A percentile compares a stretch with the other conserved stretches of the same genome.
These are phyloP conservation scores for Lactifluus subvellereus DNA, from an alignment of 768 basidiomycete genomes.

Conservation along the genomic window DNA sequence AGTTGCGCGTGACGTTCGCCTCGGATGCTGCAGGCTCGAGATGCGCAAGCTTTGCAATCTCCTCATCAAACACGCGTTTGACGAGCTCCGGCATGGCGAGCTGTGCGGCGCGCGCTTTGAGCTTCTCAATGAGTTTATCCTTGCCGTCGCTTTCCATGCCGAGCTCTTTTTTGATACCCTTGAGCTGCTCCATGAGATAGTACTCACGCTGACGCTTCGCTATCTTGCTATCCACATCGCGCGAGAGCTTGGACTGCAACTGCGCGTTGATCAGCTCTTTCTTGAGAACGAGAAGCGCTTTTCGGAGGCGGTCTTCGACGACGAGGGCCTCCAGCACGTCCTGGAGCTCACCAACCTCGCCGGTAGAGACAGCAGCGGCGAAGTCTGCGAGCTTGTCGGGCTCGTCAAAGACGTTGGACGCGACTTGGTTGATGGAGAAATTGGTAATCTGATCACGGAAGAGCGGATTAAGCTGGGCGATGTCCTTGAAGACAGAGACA, in stretches of 20 bases:
- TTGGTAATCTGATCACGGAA: constrained; percentile 98
- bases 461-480: constrained; percentile 92
- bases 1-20: constrained; percentile 91
- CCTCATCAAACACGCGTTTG: constrained; percentile 93
- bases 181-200: constrained; percentile 94
- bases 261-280: constrained; percentile 98
- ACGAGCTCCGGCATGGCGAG: constrained; percentile 89
- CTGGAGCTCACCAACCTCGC: constrained; percentile 89
- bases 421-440: constrained; percentile 89
- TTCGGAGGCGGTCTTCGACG: constrained; percentile 84
- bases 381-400: constrained; percentile 97
- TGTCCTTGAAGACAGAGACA: constrained; percentile 96
- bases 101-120: constrained; percentile 73
- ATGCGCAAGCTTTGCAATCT: constrained; percentile 81
- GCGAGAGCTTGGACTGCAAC: constrained; percentile 84
- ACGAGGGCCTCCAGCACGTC: constrained; percentile 84
- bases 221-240: constrained; percentile 93
- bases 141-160: constrained; percentile 95
- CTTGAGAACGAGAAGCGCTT: constrained; percentile 88
- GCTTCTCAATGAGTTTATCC: constrained; percentile 89
- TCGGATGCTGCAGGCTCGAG: constrained; percentile 89
- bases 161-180: constrained; percentile 93
- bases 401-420: constrained; percentile 93
- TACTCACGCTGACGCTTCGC: constrained; percentile 93
- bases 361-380: constrained; percentile 90